Evolutionary conservation across 2,329 filamentous ascomycete genomes (phyloP).

Genomic region (Fusarium anguioides): DNA sequence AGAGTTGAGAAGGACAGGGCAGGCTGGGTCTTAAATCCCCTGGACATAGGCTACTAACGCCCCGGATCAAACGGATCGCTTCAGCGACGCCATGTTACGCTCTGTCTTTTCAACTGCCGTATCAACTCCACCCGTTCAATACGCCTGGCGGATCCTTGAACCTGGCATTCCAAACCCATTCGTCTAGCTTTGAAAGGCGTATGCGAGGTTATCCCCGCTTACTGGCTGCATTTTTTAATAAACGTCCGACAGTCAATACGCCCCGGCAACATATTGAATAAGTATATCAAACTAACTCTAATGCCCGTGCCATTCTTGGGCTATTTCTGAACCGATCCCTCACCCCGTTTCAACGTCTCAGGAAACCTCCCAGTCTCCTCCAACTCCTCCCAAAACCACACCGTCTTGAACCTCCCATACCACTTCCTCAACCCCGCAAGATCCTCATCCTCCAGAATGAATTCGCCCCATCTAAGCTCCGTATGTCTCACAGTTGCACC

Average conservation of each 20-base stretch:
- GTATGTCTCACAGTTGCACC: not conserved
- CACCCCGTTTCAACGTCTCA: not conserved
- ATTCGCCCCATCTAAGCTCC: not conserved
- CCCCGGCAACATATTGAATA: not conserved
- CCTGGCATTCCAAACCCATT: no score
- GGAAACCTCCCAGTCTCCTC: not conserved
- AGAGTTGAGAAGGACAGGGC: not conserved
- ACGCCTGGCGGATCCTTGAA: no score
- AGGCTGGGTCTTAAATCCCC: not conserved
- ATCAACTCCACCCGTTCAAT: no score
- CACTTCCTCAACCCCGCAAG: not conserved
- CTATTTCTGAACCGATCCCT: not conserved
- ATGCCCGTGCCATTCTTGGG: no score
- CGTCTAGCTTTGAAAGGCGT: no score
- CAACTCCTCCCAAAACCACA: not conserved
- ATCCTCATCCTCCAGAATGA: not conserved
- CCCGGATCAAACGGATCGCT: slow-evolving; percentile 2
- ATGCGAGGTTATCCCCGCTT: no score
- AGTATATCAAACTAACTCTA: not conserved
- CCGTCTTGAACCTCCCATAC: not conserved
- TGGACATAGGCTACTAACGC: no score
- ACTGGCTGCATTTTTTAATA: not conserved
- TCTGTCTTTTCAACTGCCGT: not conserved
- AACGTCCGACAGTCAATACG: accelerated
- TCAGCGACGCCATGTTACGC: not conserved